Base-by-base conservation (phyloP, 139 green algal species). In the Dunaliella primolecta region DNA sequence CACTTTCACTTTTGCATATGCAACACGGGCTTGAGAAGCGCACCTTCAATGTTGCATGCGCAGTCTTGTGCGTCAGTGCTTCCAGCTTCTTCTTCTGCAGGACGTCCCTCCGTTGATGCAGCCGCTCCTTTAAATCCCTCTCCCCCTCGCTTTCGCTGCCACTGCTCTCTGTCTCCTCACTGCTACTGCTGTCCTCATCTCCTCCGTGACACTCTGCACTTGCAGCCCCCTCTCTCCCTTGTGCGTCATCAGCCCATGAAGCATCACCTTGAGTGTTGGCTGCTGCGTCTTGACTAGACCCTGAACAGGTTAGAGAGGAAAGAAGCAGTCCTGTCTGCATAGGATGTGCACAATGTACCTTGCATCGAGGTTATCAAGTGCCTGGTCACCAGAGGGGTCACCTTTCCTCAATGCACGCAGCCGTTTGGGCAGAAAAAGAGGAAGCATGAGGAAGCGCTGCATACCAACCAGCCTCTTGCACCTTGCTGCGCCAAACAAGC, bases 151-250 rank as follows among this genome's bases (percentile, higher is more conserved):
- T 33, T 71, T 55, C 38, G 31, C 55, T 57, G 24, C 75, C 3
- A 3, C 37, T 1, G 2, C 46, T 30, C 7, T 27, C 78, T 56
- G 32, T 71, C 0, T 81, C 74, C 24, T 83, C 55, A 76, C 30
- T 76, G 29, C 36, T 30, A 0, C 71, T 36, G 33, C 70, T 7
- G 37, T 75, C 80, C 15, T 38, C 82, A 64, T 76, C 64, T 36
- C 76, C 27, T 55, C 46, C 31, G n/a, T n/a, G n/a, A n/a, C n/a
- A n/a, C n/a, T 72, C 11, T 71, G 75, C 72, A 78, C 80, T 27
- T 86, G 81, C 33, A 82, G 38, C 38, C 34, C 36, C 80, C 80
- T 64, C 37, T 84, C 75, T 25, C 87, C 46, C 80, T 55, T 1
- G 38, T 71, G 2, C 32, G 38, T 55, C 75, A 35, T 30, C 80